Evolutionary conservation across 805 yeast genomes (phyloP), one percentile per base, ranked within the genome.

Genomic region (Nakazawaea wickerhamii): DNA sequence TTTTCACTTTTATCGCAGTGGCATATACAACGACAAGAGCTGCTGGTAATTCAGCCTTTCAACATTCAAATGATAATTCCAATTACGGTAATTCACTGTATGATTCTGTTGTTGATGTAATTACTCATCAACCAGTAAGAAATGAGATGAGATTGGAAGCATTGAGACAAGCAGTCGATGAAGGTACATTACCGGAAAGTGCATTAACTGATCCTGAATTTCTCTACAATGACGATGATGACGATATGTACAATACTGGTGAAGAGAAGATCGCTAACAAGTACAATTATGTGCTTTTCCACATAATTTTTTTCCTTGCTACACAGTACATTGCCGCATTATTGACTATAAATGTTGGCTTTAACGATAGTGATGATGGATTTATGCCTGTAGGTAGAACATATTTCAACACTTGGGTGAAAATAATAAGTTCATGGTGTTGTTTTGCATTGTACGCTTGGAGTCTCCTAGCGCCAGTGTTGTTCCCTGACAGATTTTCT

Each of bases 21-120:
- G 97, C 97, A 0, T 95, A 93, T 59, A 93, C 99, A 2, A 93
- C 99, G 0, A 89, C 96, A 1, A 76, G 98, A 50, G 99, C 98
- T 1, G 99, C 97, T 4, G 89, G 91, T 2, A 81, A 80, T 46
- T 77, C 85, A 11, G 79, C 82, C 1, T 75, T 79, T 68, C 63
- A 74, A 60, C 73, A 75, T 44, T 47, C 64, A 10, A 30, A 48
- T 3, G 38, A 38, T 10, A 38, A 59, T 34, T 40, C 46, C 20
- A 51, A 64, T 6, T 65, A 67, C 19, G 58, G 63, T 4, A 58
- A 61, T 5, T 55, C 68, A 6, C 67, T 60, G 38, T 68, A 69
- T 51, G 73, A 68, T 46, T 71, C 75, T n/a, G 61, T 65, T 38
- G 57, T 65, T 47, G 63, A 58, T 17, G 55, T 63, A 9, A 33